These are phyloP conservation scores for Exophiala phaeomuriformis DNA, from an alignment of 2,329 filamentous ascomycete genomes.

Conservation along the genomic window DNA sequence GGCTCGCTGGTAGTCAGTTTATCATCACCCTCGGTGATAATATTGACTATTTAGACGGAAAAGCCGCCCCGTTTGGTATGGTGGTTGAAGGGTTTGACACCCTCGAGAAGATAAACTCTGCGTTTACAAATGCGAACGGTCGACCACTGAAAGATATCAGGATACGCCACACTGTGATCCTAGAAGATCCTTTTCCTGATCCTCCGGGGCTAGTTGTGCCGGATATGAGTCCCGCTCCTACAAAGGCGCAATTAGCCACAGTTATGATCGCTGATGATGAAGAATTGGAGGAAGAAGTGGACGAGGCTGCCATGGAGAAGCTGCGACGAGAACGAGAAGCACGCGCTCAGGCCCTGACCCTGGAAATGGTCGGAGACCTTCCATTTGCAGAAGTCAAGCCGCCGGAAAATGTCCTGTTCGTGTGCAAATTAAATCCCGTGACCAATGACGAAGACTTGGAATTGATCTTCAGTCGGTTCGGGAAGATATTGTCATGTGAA, in stretches of 20 bases:
- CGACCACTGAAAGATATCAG: constrained; percentile 89
- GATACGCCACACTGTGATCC: constrained; percentile 81
- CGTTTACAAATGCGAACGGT: constrained; percentile 79
- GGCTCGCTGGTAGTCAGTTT: constrained; percentile 85
- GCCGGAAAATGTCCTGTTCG: constrained; percentile 93
- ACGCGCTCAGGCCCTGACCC: constrained; percentile 82
- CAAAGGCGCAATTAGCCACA: constrained; percentile 78
- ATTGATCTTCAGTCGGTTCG: constrained; percentile 94
- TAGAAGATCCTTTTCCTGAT: constrained; percentile 89
- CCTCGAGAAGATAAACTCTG: constrained; percentile 83
- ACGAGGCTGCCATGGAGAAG: constrained; percentile 73
- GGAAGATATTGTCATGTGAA: constrained; percentile 89
- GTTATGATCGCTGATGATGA: constrained; percentile 89
- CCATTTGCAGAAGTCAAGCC: constrained; percentile 97
- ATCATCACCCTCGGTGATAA: constrained; percentile 85
- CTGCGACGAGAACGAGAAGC: constrained; percentile 81
- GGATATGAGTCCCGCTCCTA: constrained; percentile 69
- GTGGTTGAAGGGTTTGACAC: constrained; percentile 94
- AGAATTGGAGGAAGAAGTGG: constrained; percentile 66
- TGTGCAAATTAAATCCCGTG: constrained; percentile 96
- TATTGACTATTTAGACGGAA: constrained; percentile 83
- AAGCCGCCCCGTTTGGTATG: constrained; percentile 89
- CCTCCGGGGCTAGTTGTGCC: constrained; percentile 69
- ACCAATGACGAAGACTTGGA: constrained; percentile 91
- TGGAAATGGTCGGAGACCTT: constrained; percentile 96